These are phyloP conservation scores for Puccinia triticina DNA, from an alignment of 1,284 basidiomycete species.

Conservation along the genomic window DNA sequence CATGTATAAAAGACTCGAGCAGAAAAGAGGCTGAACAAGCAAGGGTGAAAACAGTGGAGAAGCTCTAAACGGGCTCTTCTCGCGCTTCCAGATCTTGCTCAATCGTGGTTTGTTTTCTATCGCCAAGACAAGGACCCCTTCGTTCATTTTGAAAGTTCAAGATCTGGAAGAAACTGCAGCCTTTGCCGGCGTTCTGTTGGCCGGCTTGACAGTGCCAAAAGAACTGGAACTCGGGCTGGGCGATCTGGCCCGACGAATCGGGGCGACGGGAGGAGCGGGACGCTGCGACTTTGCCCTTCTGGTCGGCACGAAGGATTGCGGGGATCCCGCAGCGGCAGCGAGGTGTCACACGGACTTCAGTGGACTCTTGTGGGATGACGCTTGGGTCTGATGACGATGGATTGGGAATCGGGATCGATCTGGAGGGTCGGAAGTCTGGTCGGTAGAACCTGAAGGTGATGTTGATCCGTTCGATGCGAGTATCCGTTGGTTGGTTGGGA, in stretches of 20 bases:
- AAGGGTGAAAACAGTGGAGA: neutral
- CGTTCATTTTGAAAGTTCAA: constrained; percentile 77
- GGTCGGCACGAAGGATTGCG: constrained; percentile 67
- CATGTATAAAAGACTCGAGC: too few relatives aligned
- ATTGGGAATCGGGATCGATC: constrained; percentile 63
- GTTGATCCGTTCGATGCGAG: constrained; percentile 51
- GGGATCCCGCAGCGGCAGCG: constrained; percentile 78
- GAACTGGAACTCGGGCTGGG: constrained; percentile 65
- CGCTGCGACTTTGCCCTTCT: constrained; percentile 60
- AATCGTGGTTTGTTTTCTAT: neutral
- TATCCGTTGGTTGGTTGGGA: constrained; percentile 53
- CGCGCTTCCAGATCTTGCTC: neutral
- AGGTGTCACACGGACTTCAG: constrained; percentile 60
- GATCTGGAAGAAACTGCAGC: constrained; percentile 77
- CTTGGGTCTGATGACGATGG: neutral
- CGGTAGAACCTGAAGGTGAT: constrained; percentile 68
- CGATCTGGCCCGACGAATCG: neutral
- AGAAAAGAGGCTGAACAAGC: too few relatives aligned
- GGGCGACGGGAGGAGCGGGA: constrained; percentile 37
- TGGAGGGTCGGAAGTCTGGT: constrained; percentile 76
- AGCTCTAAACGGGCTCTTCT: neutral
- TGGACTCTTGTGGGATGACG: constrained; percentile 12
- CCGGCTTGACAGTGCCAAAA: constrained; percentile 87
- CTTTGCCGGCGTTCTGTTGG: constrained; percentile 79
- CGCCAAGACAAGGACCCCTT: constrained; percentile 64